Evolutionary conservation across 73 alveolate species (phyloP), one percentile per base, ranked within the genome.

Genomic region (Tetrahymena malaccensis): DNA sequence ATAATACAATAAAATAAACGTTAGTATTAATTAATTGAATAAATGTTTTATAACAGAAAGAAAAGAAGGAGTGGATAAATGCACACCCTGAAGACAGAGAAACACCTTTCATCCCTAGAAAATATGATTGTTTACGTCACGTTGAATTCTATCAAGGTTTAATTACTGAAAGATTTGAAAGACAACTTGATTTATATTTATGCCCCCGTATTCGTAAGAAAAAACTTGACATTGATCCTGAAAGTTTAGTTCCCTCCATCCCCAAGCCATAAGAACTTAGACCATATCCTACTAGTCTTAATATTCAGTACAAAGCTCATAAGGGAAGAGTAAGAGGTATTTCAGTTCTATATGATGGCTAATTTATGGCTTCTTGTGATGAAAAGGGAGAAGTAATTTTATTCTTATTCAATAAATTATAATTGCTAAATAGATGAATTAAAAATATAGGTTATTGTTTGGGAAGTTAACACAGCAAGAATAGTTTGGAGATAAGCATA

Each of bases 231-330:
- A 96, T 98, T 94, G 98, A 98, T 94, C 99, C 99, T 84, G 96
- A 97, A 43, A 97, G 96, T 55, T 96, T 99, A 84, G 96, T 99
- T 96, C 99, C 99, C n/a, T 99, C 99, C 89, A 94, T 99, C 35
- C 99, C 99, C 15, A 96, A 98, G 40, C 99, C 99, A 27, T 98
- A 97, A 55, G 99, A 98, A 56, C 94, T 99, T 43, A 98, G 97
- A 94, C 99, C 99, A 50, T 99, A 98, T 94, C 99, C 99, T 22
- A 97, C 99, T 33, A 96, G 95, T 85, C 97, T 98, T 70, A 70
- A 83, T 93, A 98, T 55, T 94, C 98, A 50, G 98, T 98, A 94
- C 98, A 96, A 27, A 95, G 97, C 50, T 43, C 98, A 98, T 56
- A 99, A 98, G 94, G 96, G 95, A 13, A 93, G 95, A 44, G 96